Conservation (phyloP, 2,329 filamentous ascomycete genomes). For the Fusarium sp. region DNA sequence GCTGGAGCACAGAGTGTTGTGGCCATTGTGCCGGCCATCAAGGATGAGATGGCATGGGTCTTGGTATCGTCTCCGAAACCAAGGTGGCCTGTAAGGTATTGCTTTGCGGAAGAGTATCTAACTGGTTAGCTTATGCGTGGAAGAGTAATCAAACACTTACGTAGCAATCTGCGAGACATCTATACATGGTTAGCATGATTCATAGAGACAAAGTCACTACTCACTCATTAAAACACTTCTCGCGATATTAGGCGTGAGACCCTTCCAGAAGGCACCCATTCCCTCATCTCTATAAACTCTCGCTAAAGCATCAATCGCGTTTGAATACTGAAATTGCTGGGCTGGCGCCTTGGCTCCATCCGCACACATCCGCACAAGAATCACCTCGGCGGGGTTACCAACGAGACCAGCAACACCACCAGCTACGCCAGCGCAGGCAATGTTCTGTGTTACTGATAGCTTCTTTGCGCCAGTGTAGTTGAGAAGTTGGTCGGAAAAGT, state of each 20-base stretch:
- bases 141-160: conserved; percentile 38
- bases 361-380: conserved; percentile 60
- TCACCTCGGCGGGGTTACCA: conserved; percentile 59
- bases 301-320: conserved; percentile 49
- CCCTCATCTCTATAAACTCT: conserved; percentile 53
- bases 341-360: conserved; percentile 54
- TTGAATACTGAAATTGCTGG: conserved; percentile 54
- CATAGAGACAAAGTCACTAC: conserved; percentile 2
- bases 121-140: background rate
- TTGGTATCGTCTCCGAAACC: conserved; percentile 53
- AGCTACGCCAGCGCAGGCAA: conserved; percentile 54
- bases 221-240: conserved; percentile 59
- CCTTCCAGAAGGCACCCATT: conserved; percentile 52
- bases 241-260: conserved; percentile 54
- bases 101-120: conserved; percentile 52
- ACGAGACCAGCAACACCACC: conserved; percentile 58
- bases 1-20: conserved; percentile 60
- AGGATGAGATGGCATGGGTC: conserved; percentile 55
- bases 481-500: conserved; percentile 48
- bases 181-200: conserved; percentile 31
- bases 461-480: conserved; percentile 44
- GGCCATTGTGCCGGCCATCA: conserved; percentile 59
- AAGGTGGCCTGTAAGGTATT: conserved; percentile 44
- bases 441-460: conserved; percentile 50
- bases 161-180: conserved; percentile 60